Evolutionary conservation across 116 monocot species (phyloP), one percentile per base, ranked within the genome.

Genomic region (Thalassia testudinum): DNA sequence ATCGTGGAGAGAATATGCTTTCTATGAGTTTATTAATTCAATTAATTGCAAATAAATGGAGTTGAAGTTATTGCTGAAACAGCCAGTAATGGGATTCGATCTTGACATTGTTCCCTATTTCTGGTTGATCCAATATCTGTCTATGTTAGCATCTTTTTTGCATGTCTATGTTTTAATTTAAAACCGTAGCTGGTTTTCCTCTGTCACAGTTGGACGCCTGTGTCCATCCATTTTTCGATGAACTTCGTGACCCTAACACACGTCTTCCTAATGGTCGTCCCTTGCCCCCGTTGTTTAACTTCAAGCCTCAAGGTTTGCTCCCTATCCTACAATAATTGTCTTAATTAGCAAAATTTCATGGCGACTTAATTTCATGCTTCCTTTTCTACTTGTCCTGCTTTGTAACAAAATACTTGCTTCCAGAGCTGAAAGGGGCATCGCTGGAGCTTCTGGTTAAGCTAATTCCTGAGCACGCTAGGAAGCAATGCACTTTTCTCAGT

Each of bases 221-320:
- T 25, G 65, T 72, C 42, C 83, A 83, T 74, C 80, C 88, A 21
- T 89, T 89, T 58, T 89, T 89, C 42, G 77, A 89, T 38, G 83
- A 89, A 54, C 76, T 89, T 21, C 67, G 88, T 22, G 77, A 89
- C 42, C 79, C 88, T 49, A 83, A 80, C 57, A 77, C 83, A 5
- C 76, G 74, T 6, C 55, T 89, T 38, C 88, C 88, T 22, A 83
- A 77, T 61, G 83, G 88, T 15, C 70, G 83, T 20, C 70, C 63
- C 49, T 61, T 89, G 12, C 88, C 88, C 11, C 83, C 88, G 4
- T 73, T 88, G 37, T 87, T 83, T 48, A 85, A 85, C 66, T 85
- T 90, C 65, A 84, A 85, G 54, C 78, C 78, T 34, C 91, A 85
- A 45, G 91, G 91, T 91, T 73, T 34, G 10, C 30, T 34, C 30